Base-by-base conservation (phyloP, 495 filamentous ascomycete species). In the Echria macrotheca region DNA sequence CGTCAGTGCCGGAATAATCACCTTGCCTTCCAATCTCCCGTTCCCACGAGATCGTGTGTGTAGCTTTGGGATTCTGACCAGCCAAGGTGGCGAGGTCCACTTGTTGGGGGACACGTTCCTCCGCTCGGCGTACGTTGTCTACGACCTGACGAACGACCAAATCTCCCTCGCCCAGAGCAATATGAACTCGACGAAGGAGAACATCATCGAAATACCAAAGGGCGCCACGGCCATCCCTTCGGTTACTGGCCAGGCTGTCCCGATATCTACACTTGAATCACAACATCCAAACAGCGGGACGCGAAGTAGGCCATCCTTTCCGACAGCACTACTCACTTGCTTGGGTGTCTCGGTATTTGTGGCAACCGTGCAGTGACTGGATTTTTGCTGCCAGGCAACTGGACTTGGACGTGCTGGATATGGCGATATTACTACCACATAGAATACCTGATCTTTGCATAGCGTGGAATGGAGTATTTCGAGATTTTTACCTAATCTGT, bases 111-210 rank as follows among this genome's bases (percentile, higher is more conserved):
- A 95, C 61, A 93, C 87, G 1, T 95, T 95, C 69, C 70, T 95
- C 12, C 80, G 89, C 50, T 86, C 82, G 40, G 86, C 88, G 1
- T 95, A 95, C 57, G 84, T 94, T 23, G 89, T 95, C 0, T 95
- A 90, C 59, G 89, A 95, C 54, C 72, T 95, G 10, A 71, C 69
- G 24, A 89, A 87, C 57, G 86, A 91, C 59, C 69, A 86, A 64
- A 86, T 95, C 44, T 83, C 78, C 3, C 64, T 95, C 18, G 89
- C 86, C 8, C 84, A 87, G 55, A 87, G 87, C 11, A 82, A 83
- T 32, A 86, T 89, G 69, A 85, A 94, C 56, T 70, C 80, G 15
- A 83, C 80, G 0, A 61, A 64, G 8, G 75, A 70, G 45, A 65
- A 60, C 42, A 47, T 74, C 19, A 38, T 71, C 1, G 70, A 72